A percentile compares a stretch with the other conserved stretches of the same genome.
Conservation (phyloP, 306 rosid genomes). For the Sindora glabra region DNA sequence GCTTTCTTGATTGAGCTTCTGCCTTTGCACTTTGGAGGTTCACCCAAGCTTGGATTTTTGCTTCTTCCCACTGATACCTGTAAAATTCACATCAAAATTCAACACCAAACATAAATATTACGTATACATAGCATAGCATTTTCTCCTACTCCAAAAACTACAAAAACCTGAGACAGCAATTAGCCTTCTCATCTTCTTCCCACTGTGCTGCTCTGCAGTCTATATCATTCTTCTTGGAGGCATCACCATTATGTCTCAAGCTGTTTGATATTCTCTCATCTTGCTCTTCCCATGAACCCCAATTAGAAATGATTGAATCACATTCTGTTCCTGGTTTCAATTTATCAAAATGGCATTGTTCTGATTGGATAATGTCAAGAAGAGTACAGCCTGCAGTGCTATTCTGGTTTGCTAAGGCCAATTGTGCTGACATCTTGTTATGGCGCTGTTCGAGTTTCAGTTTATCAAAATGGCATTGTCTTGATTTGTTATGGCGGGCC, state of each 20-base stretch:
- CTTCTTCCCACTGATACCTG: slow-evolving; percentile 97
- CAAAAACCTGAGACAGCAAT: slow-evolving; percentile 72
- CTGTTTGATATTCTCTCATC: slow-evolving; percentile 92
- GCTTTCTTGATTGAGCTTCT: slow-evolving; percentile 94
- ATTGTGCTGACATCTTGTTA: slow-evolving; percentile 77
- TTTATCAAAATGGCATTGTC: no score
- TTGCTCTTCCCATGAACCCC: slow-evolving; percentile 95
- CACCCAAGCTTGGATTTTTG: slow-evolving; percentile 94
- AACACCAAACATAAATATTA: background rate
- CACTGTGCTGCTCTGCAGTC: slow-evolving; percentile 66
- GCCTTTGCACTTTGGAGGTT: slow-evolving; percentile 97
- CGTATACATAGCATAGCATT: background rate
- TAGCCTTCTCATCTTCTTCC: slow-evolving; percentile 84
- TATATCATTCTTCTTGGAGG: slow-evolving; percentile 45
- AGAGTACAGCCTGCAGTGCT: slow-evolving; percentile 26
- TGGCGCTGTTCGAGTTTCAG: no score
- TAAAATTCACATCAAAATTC: slow-evolving; percentile 7
- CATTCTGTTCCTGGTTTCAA: slow-evolving; percentile 65
- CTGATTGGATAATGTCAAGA: slow-evolving; percentile 65
- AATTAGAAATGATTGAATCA: slow-evolving; percentile 59
- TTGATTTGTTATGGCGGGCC: slow-evolving; percentile 83
- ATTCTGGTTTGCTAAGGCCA: slow-evolving; percentile 33
- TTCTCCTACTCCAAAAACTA: no score
- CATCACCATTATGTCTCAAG: slow-evolving; percentile 63
- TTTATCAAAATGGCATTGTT: slow-evolving; percentile 78